These are phyloP conservation scores for Leccinum variicolor DNA, from an alignment of 768 basidiomycete species.

Conservation along the genomic window DNA sequence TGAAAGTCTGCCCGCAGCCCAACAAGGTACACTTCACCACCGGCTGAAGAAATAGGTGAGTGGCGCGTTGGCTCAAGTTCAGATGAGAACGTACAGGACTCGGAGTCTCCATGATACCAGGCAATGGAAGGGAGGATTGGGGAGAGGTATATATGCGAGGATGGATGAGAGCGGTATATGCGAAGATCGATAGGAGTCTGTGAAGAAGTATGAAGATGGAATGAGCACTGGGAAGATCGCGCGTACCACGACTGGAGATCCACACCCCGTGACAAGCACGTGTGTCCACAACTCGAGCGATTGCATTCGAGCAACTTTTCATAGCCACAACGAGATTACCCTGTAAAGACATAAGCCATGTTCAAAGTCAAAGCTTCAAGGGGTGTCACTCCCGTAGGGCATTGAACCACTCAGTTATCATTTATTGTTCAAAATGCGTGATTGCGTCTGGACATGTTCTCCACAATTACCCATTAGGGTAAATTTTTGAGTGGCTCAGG, in stretches of 20 bases:
- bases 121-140: neutral
- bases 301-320: conserved; percentile 19
- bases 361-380: conserved; percentile 9
- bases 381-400: neutral
- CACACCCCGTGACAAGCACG: conserved; percentile 1
- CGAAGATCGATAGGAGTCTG: too few species aligned
- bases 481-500: conserved; percentile 11
- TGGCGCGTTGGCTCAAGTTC: neutral
- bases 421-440: conserved; percentile 4
- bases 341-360: conserved; percentile 20
- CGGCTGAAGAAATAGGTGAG: neutral
- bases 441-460: conserved; percentile 23
- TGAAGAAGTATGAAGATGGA: neutral
- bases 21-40: neutral
- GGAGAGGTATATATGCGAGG: too few species aligned
- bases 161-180: too few species aligned
- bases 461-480: conserved; percentile 8
- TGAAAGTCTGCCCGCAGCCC: conserved; percentile 13
- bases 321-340: conserved; percentile 20
- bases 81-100: neutral
- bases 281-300: conserved; percentile 19
- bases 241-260: neutral
- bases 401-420: conserved; percentile 27
- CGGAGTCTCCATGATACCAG: neutral
- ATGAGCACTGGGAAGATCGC: neutral